Conservation (phyloP, 2,329 filamentous ascomycete species). For the Neonectria hederae region DNA sequence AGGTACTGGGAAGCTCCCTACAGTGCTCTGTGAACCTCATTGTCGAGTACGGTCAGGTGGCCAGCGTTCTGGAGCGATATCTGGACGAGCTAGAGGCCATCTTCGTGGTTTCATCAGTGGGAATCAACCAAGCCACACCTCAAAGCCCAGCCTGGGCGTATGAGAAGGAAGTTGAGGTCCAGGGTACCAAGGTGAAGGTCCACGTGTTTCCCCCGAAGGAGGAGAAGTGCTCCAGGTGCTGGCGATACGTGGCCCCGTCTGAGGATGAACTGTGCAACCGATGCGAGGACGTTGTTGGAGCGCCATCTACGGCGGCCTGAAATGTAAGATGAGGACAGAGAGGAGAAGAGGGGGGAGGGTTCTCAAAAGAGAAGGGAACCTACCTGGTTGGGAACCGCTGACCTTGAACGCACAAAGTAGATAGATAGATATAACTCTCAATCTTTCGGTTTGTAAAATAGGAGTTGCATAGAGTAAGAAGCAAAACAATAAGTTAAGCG, state of each 20-base stretch:
- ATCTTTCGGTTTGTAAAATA: neutral
- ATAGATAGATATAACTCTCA: constrained; percentile 6
- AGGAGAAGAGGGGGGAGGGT: neutral
- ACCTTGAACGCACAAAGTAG: neutral
- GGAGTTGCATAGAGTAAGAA: neutral
- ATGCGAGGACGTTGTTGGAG: constrained; percentile 72
- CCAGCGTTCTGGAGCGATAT: constrained; percentile 51
- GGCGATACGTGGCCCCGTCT: constrained; percentile 80
- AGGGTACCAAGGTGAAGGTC: constrained; percentile 50
- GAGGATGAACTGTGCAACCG: constrained; percentile 75
- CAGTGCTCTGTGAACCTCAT: constrained; percentile 75
- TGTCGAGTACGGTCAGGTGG: constrained; percentile 50
- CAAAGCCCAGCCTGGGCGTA: constrained; percentile 53
- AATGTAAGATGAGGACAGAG: neutral
- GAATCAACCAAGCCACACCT: constrained; percentile 52
- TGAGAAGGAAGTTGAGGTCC: constrained; percentile 54
- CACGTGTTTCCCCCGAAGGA: constrained; percentile 59
- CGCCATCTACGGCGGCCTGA: constrained; percentile 23
- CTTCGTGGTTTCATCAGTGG: constrained; percentile 75
- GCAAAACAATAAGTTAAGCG: neutral
- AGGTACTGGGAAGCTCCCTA: constrained; percentile 81
- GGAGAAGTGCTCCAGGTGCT: constrained; percentile 87
- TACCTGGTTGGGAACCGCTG: neutral
- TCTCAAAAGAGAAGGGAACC: constrained; percentile 7
- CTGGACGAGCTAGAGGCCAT: constrained; percentile 66